A percentile compares a stretch with the other conserved stretches of the same genome.
phyloP scores from a whole-genome alignment of 805 yeast genomes.

The Lipomyces chichibuensis region DNA sequence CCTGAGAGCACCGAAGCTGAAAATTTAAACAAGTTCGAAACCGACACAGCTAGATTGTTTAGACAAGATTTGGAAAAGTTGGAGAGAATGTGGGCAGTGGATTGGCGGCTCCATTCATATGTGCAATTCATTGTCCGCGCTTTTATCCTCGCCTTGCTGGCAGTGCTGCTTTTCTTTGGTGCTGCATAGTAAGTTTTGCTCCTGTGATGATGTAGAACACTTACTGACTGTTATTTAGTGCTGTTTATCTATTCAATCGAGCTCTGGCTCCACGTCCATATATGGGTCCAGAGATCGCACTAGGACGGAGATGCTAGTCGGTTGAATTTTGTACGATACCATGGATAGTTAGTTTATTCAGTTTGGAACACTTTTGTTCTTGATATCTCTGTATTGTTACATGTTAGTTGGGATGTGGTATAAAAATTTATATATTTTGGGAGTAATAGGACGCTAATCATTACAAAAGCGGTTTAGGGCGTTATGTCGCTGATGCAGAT shows the following conservation, averaged over 20 bases:
- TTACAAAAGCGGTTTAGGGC: too few relatives aligned
- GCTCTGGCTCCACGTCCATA: background rate
- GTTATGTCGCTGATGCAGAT: too few relatives aligned
- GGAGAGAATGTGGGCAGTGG: background rate
- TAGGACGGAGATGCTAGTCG: background rate
- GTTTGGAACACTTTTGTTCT: background rate
- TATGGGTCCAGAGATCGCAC: background rate
- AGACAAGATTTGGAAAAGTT: conserved; percentile 1
- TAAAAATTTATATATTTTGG: background rate
- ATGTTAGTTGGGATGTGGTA: background rate
- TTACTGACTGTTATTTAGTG: background rate
- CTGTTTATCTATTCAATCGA: background rate
- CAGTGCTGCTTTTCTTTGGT: background rate
- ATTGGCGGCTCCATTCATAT: background rate
- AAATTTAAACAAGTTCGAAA: background rate
- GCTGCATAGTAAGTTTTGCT: background rate
- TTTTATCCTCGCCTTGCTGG: background rate
- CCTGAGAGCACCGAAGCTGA: background rate
- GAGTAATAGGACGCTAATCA: background rate
- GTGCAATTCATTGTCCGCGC: background rate
- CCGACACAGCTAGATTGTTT: background rate
- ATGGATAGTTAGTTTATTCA: background rate
- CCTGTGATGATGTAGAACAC: background rate
- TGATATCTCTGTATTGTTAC: background rate
- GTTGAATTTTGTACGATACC: background rate